Conservation (phyloP, 2,329 filamentous ascomycete species). For the Arthrocladium fulminans region DNA sequence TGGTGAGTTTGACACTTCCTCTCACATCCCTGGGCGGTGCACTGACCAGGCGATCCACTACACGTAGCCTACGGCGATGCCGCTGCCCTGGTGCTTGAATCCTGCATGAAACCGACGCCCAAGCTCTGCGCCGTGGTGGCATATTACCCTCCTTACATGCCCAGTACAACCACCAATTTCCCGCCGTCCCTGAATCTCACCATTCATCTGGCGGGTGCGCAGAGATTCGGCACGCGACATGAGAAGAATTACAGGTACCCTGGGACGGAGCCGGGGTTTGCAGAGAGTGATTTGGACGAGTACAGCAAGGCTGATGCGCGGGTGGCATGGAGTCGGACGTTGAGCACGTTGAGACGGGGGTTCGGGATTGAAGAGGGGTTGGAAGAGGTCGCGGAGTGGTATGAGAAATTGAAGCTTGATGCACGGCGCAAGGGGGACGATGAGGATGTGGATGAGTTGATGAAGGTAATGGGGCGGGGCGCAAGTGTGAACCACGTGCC, state of each 20-base stretch:
- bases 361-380: constrained; percentile 41
- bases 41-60: not conserved
- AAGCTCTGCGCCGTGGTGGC: constrained; percentile 52
- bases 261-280: constrained; percentile 55
- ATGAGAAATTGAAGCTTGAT: constrained; percentile 25
- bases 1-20: constrained; percentile 35
- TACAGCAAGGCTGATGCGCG: constrained; percentile 56
- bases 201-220: constrained; percentile 48
- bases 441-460: constrained; percentile 30
- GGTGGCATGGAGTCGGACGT: constrained; percentile 60
- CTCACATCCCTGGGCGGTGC: not conserved
- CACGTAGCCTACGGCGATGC: constrained; percentile 55
- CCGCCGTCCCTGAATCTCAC: constrained; percentile 39
- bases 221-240: constrained; percentile 25
- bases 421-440: not conserved
- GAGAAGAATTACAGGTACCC: constrained; percentile 45
- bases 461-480: constrained; percentile 22
- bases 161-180: constrained; percentile 35
- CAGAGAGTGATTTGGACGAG: constrained; percentile 60
- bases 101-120: constrained; percentile 48
- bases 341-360: constrained; percentile 51
- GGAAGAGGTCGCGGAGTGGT: constrained; percentile 33
- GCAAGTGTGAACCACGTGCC: constrained; percentile 29
- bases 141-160: constrained; percentile 55
- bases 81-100: constrained; percentile 50